Percentiles rank a stretch among this genome's conserved stretches.
Conservation (phyloP, 2,329 filamentous ascomycete genomes). For the Colletotrichum navitas region DNA sequence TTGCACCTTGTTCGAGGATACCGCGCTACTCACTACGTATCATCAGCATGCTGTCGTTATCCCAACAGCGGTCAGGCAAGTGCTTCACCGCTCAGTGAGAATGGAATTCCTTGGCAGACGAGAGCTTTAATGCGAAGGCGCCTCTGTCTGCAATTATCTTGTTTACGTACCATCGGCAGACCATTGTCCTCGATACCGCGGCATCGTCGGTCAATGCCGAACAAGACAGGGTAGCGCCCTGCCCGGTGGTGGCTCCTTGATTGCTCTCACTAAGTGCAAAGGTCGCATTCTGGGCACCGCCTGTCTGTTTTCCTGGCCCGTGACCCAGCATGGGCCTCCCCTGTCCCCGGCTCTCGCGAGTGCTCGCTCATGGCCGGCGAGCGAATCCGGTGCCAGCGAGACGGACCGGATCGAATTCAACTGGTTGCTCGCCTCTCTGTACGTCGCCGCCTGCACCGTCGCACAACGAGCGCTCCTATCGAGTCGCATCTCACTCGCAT, state of each 20-base stretch:
- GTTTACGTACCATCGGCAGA: not conserved
- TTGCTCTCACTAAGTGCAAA: constrained; percentile 1
- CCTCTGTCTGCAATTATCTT: constrained; percentile 5
- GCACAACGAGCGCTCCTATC: constrained; percentile 32
- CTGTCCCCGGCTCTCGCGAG: constrained; percentile 6
- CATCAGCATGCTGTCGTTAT: constrained; percentile 22
- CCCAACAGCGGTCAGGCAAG: constrained; percentile 15
- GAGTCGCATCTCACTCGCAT: constrained; percentile 29
- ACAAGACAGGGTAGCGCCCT: constrained; percentile 4
- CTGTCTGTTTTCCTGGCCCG: not conserved
- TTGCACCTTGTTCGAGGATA: constrained; percentile 22
- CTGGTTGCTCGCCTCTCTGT: constrained; percentile 25
- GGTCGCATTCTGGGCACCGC: constrained; percentile 14
- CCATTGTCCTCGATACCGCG: constrained; percentile 9
- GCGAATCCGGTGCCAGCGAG: constrained; percentile 20
- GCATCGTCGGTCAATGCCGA: constrained; percentile 15
- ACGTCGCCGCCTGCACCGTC: constrained; percentile 38
- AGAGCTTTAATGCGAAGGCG: not conserved
- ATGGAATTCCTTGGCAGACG: constrained; percentile 14
- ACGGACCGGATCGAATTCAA: constrained; percentile 31
- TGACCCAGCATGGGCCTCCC: not conserved
- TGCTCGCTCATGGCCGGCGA: constrained; percentile 18
- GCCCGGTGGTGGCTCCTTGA: constrained; percentile 9
- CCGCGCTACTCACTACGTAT: constrained; percentile 10
- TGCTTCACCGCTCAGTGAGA: constrained; percentile 14